Conservation (phyloP, 805 yeast genomes). For the Torulaspora delbrueckii region DNA sequence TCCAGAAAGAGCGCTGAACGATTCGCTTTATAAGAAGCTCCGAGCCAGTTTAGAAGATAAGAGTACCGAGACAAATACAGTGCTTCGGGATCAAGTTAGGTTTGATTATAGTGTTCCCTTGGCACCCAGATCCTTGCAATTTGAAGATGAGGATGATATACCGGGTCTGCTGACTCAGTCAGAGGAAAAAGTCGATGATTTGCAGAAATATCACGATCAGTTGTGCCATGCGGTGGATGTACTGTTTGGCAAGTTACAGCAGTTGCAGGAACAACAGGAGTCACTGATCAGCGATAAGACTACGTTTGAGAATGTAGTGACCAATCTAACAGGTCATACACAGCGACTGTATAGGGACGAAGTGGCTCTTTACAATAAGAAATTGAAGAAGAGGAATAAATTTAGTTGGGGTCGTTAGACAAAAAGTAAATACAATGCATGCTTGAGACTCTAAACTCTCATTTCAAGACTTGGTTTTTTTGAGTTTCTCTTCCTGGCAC, state of each 20-base stretch:
- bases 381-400: slow-evolving; percentile 18
- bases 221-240: slow-evolving; percentile 27
- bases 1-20: slow-evolving; percentile 16
- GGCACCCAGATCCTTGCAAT: slow-evolving; percentile 15
- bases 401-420: slow-evolving; percentile 17
- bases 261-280: slow-evolving; percentile 39
- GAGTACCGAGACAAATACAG: slow-evolving; percentile 4
- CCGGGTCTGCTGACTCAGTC: slow-evolving; percentile 17
- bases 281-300: slow-evolving; percentile 59
- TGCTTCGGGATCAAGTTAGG: slow-evolving; percentile 22
- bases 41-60: slow-evolving; percentile 6
- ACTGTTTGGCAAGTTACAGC: slow-evolving; percentile 30
- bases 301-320: slow-evolving; percentile 82
- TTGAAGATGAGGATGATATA: slow-evolving; percentile 16
- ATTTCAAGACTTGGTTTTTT: slow-evolving; percentile 54
- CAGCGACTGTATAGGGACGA: slow-evolving; percentile 64
- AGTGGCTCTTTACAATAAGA: slow-evolving; percentile 35
- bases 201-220: slow-evolving; percentile 26
- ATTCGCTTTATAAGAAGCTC: slow-evolving; percentile 18
- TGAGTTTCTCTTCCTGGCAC: slow-evolving; percentile 38
- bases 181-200: slow-evolving; percentile 11
- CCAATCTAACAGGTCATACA: slow-evolving; percentile 84
- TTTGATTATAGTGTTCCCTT: slow-evolving; percentile 18
- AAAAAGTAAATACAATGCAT: slow-evolving; percentile 7
- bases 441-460: slow-evolving; percentile 30